Conservation (phyloP, 805 yeast genomes). For the Jamesozyma lodderae region DNA sequence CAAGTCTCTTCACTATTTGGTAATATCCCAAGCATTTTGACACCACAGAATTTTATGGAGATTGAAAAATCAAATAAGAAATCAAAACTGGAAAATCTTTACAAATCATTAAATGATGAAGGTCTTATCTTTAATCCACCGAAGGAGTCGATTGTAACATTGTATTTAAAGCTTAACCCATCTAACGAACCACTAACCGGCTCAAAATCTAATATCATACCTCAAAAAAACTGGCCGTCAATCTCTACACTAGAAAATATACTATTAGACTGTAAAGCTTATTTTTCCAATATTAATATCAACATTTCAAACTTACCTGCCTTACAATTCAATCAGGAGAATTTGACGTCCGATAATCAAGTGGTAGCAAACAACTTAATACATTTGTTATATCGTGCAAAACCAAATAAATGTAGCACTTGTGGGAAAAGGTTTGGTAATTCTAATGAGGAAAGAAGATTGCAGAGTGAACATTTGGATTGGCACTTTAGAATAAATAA, state of each 20-base stretch:
- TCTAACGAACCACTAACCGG: too few relatives aligned
- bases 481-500: constrained; percentile 95
- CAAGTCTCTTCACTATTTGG: constrained; percentile 18
- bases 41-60: constrained; percentile 12
- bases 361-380: constrained; percentile 25
- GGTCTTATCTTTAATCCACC: constrained; percentile 21
- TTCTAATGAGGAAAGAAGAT: constrained; percentile 43
- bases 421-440: constrained; percentile 82
- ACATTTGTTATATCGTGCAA: constrained; percentile 28
- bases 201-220: background rate
- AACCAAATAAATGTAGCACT: constrained; percentile 74
- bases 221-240: constrained; percentile 16
- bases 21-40: constrained; percentile 6
- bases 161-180: constrained; percentile 16
- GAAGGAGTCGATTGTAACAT: constrained; percentile 23
- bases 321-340: constrained; percentile 29
- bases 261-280: constrained; percentile 25
- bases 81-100: constrained; percentile 15
- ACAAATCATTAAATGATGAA: constrained; percentile 16
- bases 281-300: constrained; percentile 23
- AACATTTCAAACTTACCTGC: constrained; percentile 24
- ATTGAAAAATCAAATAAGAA: constrained; percentile 14
- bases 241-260: constrained; percentile 18
- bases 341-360: constrained; percentile 23
- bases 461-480: constrained; percentile 66